phyloP scores from a whole-genome alignment of 2,329 filamentous ascomycete species.

The Cordyceps javanica region DNA sequence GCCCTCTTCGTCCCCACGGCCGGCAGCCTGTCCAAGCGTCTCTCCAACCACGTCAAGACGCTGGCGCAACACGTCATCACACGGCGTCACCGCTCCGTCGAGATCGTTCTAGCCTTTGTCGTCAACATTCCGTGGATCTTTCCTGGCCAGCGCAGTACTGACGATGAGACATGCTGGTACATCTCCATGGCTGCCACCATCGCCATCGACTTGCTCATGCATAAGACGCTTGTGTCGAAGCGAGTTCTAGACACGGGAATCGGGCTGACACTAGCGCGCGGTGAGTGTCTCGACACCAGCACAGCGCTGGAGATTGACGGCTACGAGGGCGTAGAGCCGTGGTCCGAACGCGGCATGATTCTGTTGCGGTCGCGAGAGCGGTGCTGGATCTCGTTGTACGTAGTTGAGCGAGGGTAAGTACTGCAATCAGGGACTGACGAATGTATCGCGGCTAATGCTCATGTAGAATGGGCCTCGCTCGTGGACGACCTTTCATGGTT shows the following conservation, averaged over 20 bases:
- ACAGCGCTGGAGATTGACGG: conserved; percentile 63
- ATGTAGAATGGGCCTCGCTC: conserved; percentile 56
- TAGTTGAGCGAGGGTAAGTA: conserved; percentile 59
- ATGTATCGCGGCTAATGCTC: neutral
- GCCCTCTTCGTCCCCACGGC: conserved; percentile 61
- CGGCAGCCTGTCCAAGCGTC: conserved; percentile 56
- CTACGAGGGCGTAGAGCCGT: conserved; percentile 55
- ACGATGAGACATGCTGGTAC: conserved; percentile 68
- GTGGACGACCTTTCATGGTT: conserved; percentile 62
- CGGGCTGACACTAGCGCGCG: conserved; percentile 47
- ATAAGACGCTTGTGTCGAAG: conserved; percentile 60
- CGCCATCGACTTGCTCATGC: conserved; percentile 61
- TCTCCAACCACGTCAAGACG: conserved; percentile 57
- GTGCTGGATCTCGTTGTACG: conserved; percentile 66
- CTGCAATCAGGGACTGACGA: conserved; percentile 15
- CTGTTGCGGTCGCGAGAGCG: conserved; percentile 60
- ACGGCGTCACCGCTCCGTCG: conserved; percentile 60
- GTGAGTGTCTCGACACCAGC: conserved; percentile 62
- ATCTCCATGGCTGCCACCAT: conserved; percentile 64
- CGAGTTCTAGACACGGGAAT: conserved; percentile 37
- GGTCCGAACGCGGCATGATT: conserved; percentile 53
- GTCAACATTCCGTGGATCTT: conserved; percentile 72
- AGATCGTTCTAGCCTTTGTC: conserved; percentile 70
- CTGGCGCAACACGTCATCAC: conserved; percentile 57
- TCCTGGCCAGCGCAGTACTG: conserved; percentile 59